Evolutionary conservation across 164 flowering plant genomes (phyloP).

Genomic region (Vitis rupestris): DNA sequence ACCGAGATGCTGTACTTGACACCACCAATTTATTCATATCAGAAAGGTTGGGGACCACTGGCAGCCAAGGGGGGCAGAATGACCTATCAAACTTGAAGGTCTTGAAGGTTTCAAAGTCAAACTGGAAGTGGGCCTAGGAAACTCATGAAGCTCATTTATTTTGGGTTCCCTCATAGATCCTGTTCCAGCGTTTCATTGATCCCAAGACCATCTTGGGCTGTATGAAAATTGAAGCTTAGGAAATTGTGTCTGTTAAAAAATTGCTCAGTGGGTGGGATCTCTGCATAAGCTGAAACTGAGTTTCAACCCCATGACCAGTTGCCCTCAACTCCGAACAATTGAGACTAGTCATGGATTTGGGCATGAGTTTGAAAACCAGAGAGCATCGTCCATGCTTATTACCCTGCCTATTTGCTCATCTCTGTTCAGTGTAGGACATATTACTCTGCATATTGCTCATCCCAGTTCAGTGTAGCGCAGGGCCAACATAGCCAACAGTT

Average conservation of each 20-base stretch:
- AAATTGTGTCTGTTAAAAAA: conserved; percentile 55
- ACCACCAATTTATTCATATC: conserved; percentile 18
- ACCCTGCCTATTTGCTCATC: conserved; percentile 46
- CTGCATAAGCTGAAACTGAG: conserved; percentile 98
- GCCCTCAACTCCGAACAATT: conserved; percentile 93
- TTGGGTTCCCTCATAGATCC: conserved; percentile 72
- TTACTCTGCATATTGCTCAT: too few species aligned
- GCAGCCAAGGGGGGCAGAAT: conserved; percentile 72
- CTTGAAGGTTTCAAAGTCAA: conserved; percentile 20
- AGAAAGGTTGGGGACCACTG: conserved; percentile 35
- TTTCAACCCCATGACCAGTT: conserved; percentile 93
- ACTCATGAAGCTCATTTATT: conserved; percentile 93
- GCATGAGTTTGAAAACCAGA: conserved; percentile 87
- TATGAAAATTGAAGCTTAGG: conserved; percentile 52
- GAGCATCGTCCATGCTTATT: conserved; percentile 84
- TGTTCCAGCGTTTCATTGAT: conserved; percentile 81
- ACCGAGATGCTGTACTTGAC: conserved; percentile 53
- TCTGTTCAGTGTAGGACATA: conserved; percentile 27
- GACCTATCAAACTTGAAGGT: conserved; percentile 39
- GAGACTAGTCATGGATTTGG: conserved; percentile 86
- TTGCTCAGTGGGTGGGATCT: conserved; percentile 71
- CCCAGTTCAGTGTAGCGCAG: conserved; percentile 51
- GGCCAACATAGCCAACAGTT: conserved; percentile 86
- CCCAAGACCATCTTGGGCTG: conserved; percentile 71
- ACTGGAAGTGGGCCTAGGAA: conserved; percentile 75